Evolutionary conservation across 305 asterid species (phyloP).

Genomic region (Rubia tinctorum): DNA sequence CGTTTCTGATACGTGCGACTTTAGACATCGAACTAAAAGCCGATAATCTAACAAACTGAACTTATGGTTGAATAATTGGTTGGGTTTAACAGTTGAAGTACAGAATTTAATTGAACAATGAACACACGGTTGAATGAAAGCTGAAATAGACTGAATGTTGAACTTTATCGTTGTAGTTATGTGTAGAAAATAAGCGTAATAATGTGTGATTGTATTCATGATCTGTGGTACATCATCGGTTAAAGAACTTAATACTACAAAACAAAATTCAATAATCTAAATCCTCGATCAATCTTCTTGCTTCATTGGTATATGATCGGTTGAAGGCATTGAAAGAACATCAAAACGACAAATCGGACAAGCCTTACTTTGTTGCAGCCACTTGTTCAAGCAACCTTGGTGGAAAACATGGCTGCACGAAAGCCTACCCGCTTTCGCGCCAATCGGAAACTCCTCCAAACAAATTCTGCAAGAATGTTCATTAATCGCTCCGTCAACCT

Average conservation of each 20-base stretch:
- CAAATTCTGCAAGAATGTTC: neutral
- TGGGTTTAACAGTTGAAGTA: too few relatives aligned
- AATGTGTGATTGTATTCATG: too few relatives aligned
- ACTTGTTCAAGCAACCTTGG: neutral
- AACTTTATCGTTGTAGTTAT: neutral
- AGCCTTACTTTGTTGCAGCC: neutral
- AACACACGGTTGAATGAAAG: neutral
- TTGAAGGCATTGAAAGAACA: neutral
- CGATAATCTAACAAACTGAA: too few relatives aligned
- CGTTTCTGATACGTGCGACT: too few relatives aligned
- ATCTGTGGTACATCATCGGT: too few relatives aligned
- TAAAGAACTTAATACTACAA: too few relatives aligned
- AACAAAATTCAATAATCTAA: too few relatives aligned
- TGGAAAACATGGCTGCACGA: neutral
- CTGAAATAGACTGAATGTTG: constrained; percentile 13
- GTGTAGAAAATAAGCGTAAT: too few relatives aligned
- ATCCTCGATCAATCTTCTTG: neutral
- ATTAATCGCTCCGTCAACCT: neutral
- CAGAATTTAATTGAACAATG: too few relatives aligned
- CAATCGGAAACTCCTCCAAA: neutral
- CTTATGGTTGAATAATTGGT: too few relatives aligned
- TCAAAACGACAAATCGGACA: neutral
- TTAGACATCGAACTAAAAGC: too few relatives aligned
- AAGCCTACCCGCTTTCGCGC: neutral
- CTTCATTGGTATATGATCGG: neutral